Conservation (phyloP, 2,329 filamentous ascomycete genomes). For the Aulographum hederae region DNA sequence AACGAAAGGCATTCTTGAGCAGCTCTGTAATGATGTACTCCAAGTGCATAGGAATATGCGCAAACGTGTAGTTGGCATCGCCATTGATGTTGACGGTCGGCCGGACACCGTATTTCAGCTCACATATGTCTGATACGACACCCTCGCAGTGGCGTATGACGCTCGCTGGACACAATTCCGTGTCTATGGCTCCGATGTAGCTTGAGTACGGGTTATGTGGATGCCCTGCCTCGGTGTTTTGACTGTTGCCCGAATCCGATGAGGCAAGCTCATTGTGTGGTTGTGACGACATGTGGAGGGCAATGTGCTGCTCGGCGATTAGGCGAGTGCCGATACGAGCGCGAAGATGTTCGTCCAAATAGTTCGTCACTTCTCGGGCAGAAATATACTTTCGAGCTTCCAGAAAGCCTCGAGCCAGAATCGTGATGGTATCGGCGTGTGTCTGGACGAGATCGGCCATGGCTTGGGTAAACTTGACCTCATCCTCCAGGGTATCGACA, state of each 20-base stretch:
- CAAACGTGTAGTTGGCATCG: slow-evolving; percentile 72
- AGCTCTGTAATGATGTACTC: slow-evolving; percentile 96
- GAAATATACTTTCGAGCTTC: slow-evolving; percentile 86
- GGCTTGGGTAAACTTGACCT: slow-evolving; percentile 78
- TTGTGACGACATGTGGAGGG: slow-evolving; percentile 59
- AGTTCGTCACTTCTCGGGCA: slow-evolving; percentile 65
- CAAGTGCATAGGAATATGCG: slow-evolving; percentile 86
- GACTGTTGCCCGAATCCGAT: slow-evolving; percentile 1
- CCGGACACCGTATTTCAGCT: slow-evolving; percentile 82
- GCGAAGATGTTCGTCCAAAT: slow-evolving; percentile 83
- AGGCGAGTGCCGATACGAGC: slow-evolving; percentile 86
- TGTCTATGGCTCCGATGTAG: slow-evolving; percentile 93
- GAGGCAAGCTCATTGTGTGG: slow-evolving; percentile 41
- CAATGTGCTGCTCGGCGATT: slow-evolving; percentile 93
- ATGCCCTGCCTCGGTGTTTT: slow-evolving; percentile 1
- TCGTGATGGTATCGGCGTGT: slow-evolving; percentile 85
- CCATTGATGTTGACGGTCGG: slow-evolving; percentile 69
- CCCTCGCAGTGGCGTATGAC: slow-evolving; percentile 73
- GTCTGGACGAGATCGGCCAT: slow-evolving; percentile 92
- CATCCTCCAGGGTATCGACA: slow-evolving; percentile 66
- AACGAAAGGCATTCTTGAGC: slow-evolving; percentile 90
- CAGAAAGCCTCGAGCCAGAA: slow-evolving; percentile 78
- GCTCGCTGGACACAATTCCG: slow-evolving; percentile 60
- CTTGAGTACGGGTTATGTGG: slow-evolving; percentile 20
- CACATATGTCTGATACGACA: slow-evolving; percentile 90